phyloP scores from a whole-genome alignment of 2,329 filamentous ascomycete genomes.

The Microdochium paspali region DNA sequence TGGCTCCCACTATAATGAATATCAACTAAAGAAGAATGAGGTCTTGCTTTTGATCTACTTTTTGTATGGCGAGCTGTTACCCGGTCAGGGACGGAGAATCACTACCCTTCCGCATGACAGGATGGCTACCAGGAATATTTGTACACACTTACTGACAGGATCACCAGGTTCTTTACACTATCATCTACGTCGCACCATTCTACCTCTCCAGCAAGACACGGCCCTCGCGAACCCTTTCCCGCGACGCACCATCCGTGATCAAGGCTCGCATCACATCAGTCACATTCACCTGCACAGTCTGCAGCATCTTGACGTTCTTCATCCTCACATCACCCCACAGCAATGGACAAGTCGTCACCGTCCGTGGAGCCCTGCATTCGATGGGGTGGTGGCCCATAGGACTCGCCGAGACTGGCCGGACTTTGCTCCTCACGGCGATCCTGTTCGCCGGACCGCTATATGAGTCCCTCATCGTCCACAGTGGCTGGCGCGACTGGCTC shows the following conservation, averaged over 20 bases:
- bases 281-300: constrained; percentile 61
- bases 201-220: constrained; percentile 75
- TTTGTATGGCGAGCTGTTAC: too few relatives aligned
- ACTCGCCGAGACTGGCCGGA: constrained; percentile 50
- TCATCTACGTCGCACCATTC: constrained; percentile 83
- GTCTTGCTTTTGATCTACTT: too few relatives aligned
- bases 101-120: too few relatives aligned
- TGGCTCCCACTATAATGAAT: too few relatives aligned
- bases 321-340: constrained; percentile 46
- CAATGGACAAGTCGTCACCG: constrained; percentile 19
- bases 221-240: constrained; percentile 67
- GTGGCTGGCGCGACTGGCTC: constrained; percentile 57
- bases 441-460: constrained; percentile 82
- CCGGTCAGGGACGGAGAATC: too few relatives aligned
- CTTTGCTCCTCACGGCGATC: constrained; percentile 62
- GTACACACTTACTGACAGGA: not conserved
- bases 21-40: too few relatives aligned
- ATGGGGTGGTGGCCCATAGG: constrained; percentile 78
- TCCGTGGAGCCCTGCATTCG: constrained; percentile 50
- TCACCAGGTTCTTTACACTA: constrained; percentile 64
- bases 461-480: constrained; percentile 66
- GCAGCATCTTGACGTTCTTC: constrained; percentile 56
- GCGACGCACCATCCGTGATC: constrained; percentile 86
- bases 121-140: too few relatives aligned
- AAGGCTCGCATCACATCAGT: constrained; percentile 76